Conservation (phyloP, 1,284 basidiomycete genomes). For the Irpex rosettiformis region DNA sequence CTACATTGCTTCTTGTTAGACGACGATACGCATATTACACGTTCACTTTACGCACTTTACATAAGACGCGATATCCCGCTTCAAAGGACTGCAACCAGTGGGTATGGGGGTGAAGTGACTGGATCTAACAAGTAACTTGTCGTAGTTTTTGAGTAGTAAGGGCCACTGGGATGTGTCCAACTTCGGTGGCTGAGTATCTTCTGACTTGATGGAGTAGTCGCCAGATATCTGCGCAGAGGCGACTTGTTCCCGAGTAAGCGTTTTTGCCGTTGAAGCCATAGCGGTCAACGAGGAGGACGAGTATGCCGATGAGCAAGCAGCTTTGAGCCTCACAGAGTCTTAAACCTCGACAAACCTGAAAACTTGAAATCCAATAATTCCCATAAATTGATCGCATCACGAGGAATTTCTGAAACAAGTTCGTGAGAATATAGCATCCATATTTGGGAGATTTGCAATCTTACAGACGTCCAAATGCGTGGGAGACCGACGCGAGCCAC, state of each 20-base stretch:
- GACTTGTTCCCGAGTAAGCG: conserved; percentile 61
- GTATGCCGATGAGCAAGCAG: neutral
- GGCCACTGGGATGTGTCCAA: conserved; percentile 98
- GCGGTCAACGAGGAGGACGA: conserved; percentile 15
- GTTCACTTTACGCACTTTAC: conserved; percentile 62
- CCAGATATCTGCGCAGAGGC: conserved; percentile 69
- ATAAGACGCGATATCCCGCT: conserved; percentile 89
- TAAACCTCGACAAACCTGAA: neutral
- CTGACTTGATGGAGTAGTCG: conserved; percentile 84
- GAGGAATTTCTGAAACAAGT: neutral
- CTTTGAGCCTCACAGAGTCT: neutral
- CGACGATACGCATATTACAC: neutral
- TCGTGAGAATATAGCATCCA: conserved; percentile 13
- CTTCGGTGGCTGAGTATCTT: conserved; percentile 61
- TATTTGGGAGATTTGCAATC: conserved; percentile 3
- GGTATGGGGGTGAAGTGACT: conserved; percentile 99
- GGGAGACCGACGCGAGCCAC: conserved; percentile 14
- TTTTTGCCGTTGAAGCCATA: conserved; percentile 42
- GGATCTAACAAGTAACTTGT: conserved; percentile 91
- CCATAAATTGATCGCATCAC: neutral
- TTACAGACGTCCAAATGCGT: conserved; percentile 8
- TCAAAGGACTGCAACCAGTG: conserved; percentile 85
- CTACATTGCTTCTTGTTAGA: conserved; percentile 34
- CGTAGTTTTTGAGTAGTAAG: conserved; percentile 97
- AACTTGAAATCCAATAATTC: neutral